Evolutionary conservation across 108 stramenopile genomes (phyloP).

Genomic region (Skeletonema potamos): DNA sequence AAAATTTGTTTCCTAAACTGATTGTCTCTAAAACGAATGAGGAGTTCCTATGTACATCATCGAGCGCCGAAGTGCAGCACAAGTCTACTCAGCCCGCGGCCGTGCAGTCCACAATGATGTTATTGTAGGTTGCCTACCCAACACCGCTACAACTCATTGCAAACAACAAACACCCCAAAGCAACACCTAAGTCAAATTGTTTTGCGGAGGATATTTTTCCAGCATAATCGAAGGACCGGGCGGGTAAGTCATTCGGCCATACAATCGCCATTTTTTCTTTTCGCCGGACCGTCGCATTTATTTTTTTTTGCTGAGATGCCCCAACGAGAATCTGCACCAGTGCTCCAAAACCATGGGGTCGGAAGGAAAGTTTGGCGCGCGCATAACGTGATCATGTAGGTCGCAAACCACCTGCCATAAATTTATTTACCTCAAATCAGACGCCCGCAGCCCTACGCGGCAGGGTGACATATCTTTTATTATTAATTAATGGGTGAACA

Average conservation of each 20-base stretch:
- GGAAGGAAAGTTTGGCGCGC: slow-evolving; percentile 2
- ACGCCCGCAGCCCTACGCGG: neutral
- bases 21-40: neutral
- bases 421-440: neutral
- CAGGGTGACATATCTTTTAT: neutral
- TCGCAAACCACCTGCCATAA: neutral
- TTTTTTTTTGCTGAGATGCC: neutral
- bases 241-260: neutral
- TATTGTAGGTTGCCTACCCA: neutral
- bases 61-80: no score
- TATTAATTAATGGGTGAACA: neutral
- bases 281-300: neutral
- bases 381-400: neutral
- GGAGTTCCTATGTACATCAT: neutral
- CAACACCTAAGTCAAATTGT: slow-evolving; percentile 1
- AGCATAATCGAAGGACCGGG: neutral
- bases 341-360: slow-evolving; percentile 4
- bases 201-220: neutral
- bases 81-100: no score
- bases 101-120: neutral
- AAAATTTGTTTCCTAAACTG: neutral
- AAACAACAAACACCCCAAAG: neutral
- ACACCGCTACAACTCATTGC: neutral
- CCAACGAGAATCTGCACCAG: neutral
- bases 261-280: neutral